Conservation (phyloP, 768 basidiomycete species). For the Pleurotus cornucopiae region DNA sequence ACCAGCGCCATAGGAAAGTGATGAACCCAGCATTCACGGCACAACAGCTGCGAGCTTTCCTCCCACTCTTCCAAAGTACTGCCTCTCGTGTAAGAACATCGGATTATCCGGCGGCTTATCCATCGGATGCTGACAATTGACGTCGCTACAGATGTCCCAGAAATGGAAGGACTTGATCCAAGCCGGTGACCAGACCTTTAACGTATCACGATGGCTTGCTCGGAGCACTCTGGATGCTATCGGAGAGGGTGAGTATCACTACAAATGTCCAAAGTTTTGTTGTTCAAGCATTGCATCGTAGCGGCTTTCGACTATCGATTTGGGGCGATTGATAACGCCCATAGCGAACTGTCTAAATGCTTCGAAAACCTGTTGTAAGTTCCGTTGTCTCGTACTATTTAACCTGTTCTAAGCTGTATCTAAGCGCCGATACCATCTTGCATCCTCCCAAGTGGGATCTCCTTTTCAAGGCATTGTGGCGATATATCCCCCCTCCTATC, state of each 20-base stretch:
- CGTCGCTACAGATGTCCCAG: conserved; percentile 13
- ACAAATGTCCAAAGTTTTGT: neutral
- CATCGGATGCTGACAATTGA: neutral
- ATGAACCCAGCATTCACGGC: conserved; percentile 24
- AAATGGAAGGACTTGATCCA: conserved; percentile 25
- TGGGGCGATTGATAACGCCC: conserved; percentile 19
- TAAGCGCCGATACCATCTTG: conserved; percentile 4
- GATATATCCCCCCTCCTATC: conserved; percentile 1
- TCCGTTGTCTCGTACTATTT: conserved; percentile 20
- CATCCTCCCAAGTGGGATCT: conserved; percentile 10
- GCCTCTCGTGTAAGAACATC: conserved; percentile 18
- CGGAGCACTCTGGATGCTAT: conserved; percentile 34
- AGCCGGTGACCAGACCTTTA: conserved; percentile 15
- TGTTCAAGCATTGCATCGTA: conserved; percentile 12
- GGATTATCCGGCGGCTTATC: neutral
- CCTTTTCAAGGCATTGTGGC: conserved; percentile 12
- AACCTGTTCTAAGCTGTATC: conserved; percentile 11
- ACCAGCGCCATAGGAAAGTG: conserved; percentile 25
- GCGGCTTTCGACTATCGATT: conserved; percentile 35
- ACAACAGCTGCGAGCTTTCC: conserved; percentile 14
- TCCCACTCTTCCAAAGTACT: conserved; percentile 20
- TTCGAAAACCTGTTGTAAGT: conserved; percentile 20
- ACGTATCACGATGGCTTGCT: conserved; percentile 24
- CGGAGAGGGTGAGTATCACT: conserved; percentile 26
- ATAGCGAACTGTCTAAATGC: conserved; percentile 16